Percentiles rank a stretch among this genome's conserved stretches.
Evolutionary conservation across 164 flowering plant genomes (phyloP).

Genomic region (Sedum album): DNA sequence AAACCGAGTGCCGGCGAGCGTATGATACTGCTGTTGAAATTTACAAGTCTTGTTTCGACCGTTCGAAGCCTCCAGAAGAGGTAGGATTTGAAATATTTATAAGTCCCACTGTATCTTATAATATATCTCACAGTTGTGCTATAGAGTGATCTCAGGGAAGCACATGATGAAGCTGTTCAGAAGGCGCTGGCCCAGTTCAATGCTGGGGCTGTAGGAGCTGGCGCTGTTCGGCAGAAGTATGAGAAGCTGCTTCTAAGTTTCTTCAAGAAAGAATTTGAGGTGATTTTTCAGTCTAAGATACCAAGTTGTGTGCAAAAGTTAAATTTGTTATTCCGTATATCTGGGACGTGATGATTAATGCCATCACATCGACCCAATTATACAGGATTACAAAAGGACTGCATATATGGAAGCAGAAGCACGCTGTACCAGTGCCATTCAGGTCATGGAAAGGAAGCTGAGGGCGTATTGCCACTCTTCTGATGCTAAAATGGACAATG

Average conservation of each 20-base stretch:
- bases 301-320: background rate
- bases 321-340: background rate
- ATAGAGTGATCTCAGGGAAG: conserved; percentile 76
- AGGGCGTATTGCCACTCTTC: conserved; percentile 72
- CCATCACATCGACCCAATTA: background rate
- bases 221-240: conserved; percentile 71
- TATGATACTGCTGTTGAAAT: conserved; percentile 72
- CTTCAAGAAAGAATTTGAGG: conserved; percentile 85
- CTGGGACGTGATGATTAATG: background rate
- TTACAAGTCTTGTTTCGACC: conserved; percentile 84
- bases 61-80: conserved; percentile 89
- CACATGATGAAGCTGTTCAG: conserved; percentile 81
- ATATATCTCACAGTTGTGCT: conserved; percentile 17
- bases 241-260: conserved; percentile 72
- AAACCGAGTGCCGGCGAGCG: conserved; percentile 90
- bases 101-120: background rate
- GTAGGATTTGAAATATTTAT: conserved; percentile 30
- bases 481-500: conserved; percentile 72
- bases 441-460: conserved; percentile 78
- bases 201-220: conserved; percentile 81
- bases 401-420: conserved; percentile 81
- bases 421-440: conserved; percentile 60
- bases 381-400: conserved; percentile 83
- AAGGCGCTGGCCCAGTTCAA: conserved; percentile 66
- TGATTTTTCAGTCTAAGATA: conserved; percentile 15